These are phyloP conservation scores for Aspergillus thermomutatus DNA, from an alignment of 2,329 filamentous ascomycete species.

Conservation along the genomic window DNA sequence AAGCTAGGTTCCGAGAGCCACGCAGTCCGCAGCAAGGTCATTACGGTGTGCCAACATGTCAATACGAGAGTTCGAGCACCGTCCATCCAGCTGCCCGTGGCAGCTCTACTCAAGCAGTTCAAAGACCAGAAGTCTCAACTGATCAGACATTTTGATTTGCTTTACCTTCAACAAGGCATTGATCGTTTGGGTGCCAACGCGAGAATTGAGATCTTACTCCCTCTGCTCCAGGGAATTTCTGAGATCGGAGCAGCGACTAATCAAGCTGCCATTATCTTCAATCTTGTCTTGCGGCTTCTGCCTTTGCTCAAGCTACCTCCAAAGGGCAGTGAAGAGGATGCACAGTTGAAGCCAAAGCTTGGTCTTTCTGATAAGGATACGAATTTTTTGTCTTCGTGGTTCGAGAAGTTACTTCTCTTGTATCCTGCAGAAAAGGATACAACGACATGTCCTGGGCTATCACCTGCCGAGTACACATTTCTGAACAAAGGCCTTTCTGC, in stretches of 20 bases:
- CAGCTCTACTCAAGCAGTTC: slow-evolving; percentile 83
- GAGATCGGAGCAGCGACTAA: slow-evolving; percentile 54
- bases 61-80: slow-evolving; percentile 61
- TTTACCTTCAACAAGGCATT: slow-evolving; percentile 84
- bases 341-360: slow-evolving; percentile 61
- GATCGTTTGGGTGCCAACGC: slow-evolving; percentile 59
- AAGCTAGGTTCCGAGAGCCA: slow-evolving; percentile 81
- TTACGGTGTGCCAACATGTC: slow-evolving; percentile 68
- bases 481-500: slow-evolving; percentile 56
- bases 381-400: slow-evolving; percentile 67
- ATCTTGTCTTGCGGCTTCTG: slow-evolving; percentile 74
- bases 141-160: slow-evolving; percentile 82
- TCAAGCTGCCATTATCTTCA: slow-evolving; percentile 69
- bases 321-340: slow-evolving; percentile 76
- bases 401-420: slow-evolving; percentile 74
- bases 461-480: slow-evolving; percentile 64
- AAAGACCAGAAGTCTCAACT: slow-evolving; percentile 71
- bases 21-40: slow-evolving; percentile 75
- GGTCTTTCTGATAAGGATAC: slow-evolving; percentile 70
- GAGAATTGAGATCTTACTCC: slow-evolving; percentile 69
- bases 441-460: slow-evolving; percentile 58
- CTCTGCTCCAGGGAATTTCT: slow-evolving; percentile 64
- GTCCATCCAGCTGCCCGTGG: slow-evolving; percentile 75
- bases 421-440: slow-evolving; percentile 45
- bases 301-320: slow-evolving; percentile 64